Evolutionary conservation across 108 stramenopile genomes (phyloP), one percentile per base, ranked within the genome.

Genomic region (Pseudonitzschia pungens): DNA sequence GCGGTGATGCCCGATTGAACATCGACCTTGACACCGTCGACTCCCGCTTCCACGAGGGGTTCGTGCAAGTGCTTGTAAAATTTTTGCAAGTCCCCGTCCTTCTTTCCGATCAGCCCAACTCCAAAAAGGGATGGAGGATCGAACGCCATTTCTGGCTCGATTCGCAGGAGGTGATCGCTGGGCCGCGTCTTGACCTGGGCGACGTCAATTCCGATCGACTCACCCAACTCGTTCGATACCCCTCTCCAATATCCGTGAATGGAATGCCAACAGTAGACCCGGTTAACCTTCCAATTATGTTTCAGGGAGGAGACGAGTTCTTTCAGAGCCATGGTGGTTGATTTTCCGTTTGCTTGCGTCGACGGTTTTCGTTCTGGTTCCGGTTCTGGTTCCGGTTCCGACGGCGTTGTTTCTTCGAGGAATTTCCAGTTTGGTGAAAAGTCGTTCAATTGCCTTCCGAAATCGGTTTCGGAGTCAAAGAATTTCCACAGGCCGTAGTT

Each of bases 211-310:
- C 70, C 69, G 40, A 79, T 42, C 59, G 63, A 42, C 21, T 68
- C 40, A 9, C 67, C 73, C 52, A 82, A 69, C 43, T 76, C 71
- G 24, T 69, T 42, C 31, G 69, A 74, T 21, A 86, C 80, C 28
- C 89, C 89, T 54, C 83, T 72, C 89, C 89, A 90, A 51, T 90
- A 90, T 14, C 89, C 89, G 28, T 86, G 79, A 33, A 88, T 53
- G 2, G 89, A 86, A 73, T 90, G 89, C 89, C 89, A 90, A 59
- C 83, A 83, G 21, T 84, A 59, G 15, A 90, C 83, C 14, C 50
- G 41, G 16, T 87, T 82, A 10, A 90, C 83, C 26, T 73, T 82
- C 56, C 80, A 73, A 27, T 78, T 63, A 8, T 24, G 42, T 76
- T 90, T 90, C 31, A 83, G 76, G 45, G 63, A 65, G 10, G 53